Conservation (phyloP, 805 yeast species). For the Ogataea glucozyma region DNA sequence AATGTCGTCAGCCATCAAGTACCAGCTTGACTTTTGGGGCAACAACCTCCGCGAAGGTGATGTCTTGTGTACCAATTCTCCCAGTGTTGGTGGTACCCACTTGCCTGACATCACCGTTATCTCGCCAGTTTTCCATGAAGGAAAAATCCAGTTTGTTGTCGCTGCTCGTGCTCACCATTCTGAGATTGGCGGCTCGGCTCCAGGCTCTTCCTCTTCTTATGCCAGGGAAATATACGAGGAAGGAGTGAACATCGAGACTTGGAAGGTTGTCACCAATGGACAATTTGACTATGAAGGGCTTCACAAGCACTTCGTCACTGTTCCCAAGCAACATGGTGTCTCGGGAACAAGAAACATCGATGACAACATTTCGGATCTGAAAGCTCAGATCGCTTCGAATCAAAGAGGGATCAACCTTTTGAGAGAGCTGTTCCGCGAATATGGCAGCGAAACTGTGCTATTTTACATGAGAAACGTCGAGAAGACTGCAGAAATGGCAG, state of each 20-base stretch:
- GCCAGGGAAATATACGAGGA: constrained; percentile 55
- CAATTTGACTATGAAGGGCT: constrained; percentile 55
- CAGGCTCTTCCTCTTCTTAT: constrained; percentile 58
- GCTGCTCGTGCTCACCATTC: constrained; percentile 66
- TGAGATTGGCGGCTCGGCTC: constrained; percentile 61
- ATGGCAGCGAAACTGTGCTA: constrained; percentile 42
- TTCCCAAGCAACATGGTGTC: constrained; percentile 52
- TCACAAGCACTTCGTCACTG: constrained; percentile 45
- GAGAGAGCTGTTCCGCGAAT: constrained; percentile 44
- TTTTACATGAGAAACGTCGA: constrained; percentile 50
- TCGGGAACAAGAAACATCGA: constrained; percentile 55
- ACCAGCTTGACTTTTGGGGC: constrained; percentile 41
- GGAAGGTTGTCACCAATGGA: constrained; percentile 51
- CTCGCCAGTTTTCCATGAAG: constrained; percentile 53
- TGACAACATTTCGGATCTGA: constrained; percentile 53
- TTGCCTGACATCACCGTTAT: constrained; percentile 56
- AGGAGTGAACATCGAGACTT: constrained; percentile 55
- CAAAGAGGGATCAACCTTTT: constrained; percentile 50
- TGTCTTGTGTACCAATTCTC: constrained; percentile 44
- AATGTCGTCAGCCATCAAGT: constrained; percentile 44
- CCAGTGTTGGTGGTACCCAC: constrained; percentile 48
- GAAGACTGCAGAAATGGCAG: constrained; percentile 49
- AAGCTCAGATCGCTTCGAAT: constrained; percentile 54
- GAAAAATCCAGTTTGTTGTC: constrained; percentile 49
- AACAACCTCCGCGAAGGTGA: constrained; percentile 43